Base-by-base conservation (phyloP, 345 rosid species). In the Citrus australasica region DNA sequence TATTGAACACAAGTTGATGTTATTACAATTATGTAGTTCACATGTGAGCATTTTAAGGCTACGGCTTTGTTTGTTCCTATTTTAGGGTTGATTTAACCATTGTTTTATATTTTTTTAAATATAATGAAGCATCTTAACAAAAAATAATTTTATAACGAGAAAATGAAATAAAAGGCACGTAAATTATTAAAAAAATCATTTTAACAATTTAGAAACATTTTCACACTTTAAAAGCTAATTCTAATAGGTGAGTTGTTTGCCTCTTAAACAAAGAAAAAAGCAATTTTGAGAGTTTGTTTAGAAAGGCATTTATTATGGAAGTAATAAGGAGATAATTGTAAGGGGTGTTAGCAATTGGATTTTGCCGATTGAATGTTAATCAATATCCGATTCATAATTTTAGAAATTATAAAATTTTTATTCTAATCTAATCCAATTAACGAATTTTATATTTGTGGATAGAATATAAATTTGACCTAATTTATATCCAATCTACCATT, bases 401-500 rank as follows among this genome's bases (percentile, higher is more conserved):
- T 5, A 33, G 1, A 33, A 7, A 35, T 35, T 35, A 35, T 35
- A 5, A 33, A 35, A 35, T 35, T 6, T 35, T 35, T 0, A 35
- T 5, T 35, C 1, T 1, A 35, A 35, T 35, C 0, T 0, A 35
- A 35, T 35, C 6, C 7, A 6, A 37, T 37, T 32, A 32, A 37
- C 0, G 6, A 5, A 35, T 35, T 7, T 7, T 37, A 9, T 37
- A 8, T 7, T 0, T 37, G 0, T 0, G 2, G 9, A 37, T 37
- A 9, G 2, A 7, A 37, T 37, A 2, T 0, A 7, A 37, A 37
- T 37, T 37, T 37, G 0, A 37, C 1, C 1, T 5, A 35, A 35
- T 35, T 0, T 35, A 35, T 5, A 35, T 35, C 0, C 0, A 35
- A 35, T 35, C 0, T 0, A 35, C 6, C 1, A 35, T 35, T 35